Base-by-base conservation (phyloP, 179 eudicot genomes). In the Carnegiea gigantea region DNA sequence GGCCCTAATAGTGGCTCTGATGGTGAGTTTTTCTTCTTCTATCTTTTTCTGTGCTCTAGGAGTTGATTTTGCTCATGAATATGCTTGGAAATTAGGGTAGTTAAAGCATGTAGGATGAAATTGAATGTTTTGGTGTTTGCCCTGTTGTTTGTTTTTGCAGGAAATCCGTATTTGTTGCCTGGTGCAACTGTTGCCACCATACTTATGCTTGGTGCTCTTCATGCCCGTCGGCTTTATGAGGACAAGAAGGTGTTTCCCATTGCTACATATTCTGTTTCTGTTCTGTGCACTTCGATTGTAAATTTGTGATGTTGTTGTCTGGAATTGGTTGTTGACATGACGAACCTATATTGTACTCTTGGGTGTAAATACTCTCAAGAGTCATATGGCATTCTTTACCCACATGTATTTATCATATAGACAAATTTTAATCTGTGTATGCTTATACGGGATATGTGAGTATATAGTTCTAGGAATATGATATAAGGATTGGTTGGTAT, bases 101-200 rank as follows among this genome's bases (percentile, higher is more conserved):
- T 23, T 21, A 57, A 51, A 74, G 75, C 62, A 20, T 13, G 17
- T 57, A 11, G n/a, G 26, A n/a, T 43, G 53, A 21, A 54, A 36
- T 23, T 82, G 79, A 64, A 26, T 49, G 0, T 33, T 73, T 23
- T 77, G 9, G 9, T 48, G 78, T 44, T 24, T 73, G 14, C 46
- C 60, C 60, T 28, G 23, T 46, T 21, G 23, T 46, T 21, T 14
- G 1, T 76, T 84, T 77, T 64, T 57, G 91, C 87, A 96, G 99
- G 97, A 53, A 91, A 87, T 85, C 82, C 86, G 20, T 92, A 87
- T 79, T 46, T 94, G 88, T 89, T 94, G 76, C 93, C 96, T 62
- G 98, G 99, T 12, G 99, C 99, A 68, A 96, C 99, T 68, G 89
- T 89, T 80, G 99, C 95, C 43, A 94, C 99, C 57, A 90, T 96